Evolutionary conservation across 306 rosid genomes (phyloP).

Genomic region (Vigna trinervia): DNA sequence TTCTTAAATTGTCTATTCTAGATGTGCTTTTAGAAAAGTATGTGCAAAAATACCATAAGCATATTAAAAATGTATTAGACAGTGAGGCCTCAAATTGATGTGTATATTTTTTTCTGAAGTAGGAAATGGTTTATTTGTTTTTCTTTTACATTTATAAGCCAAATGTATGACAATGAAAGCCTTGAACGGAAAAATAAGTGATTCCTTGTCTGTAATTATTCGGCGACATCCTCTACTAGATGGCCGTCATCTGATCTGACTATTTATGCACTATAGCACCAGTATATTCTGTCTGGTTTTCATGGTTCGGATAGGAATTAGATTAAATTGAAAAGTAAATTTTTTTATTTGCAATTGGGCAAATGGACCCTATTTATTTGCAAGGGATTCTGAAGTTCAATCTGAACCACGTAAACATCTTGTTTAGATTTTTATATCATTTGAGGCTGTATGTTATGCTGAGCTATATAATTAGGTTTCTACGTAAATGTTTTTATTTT

Average conservation of each 20-base stretch:
- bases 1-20: no score
- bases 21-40: no score
- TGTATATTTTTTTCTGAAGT: not conserved
- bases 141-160: conserved; percentile 15
- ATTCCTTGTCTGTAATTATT: conserved; percentile 10
- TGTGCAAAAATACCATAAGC: not conserved
- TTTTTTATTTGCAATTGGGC: not conserved
- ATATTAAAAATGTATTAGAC: conserved; percentile 25
- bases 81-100: conserved; percentile 22
- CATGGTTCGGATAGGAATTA: conserved; percentile 12
- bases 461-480: not conserved
- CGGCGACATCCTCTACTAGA: conserved; percentile 14
- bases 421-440: conserved; percentile 1
- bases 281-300: conserved; percentile 24
- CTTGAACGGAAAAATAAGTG: conserved; percentile 30
- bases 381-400: conserved; percentile 28
- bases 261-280: not conserved
- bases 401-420: not conserved
- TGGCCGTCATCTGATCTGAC: not conserved
- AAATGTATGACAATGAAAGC: conserved; percentile 20
- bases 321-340: not conserved
- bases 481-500: conserved; percentile 34
- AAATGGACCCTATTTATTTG: conserved; percentile 7
- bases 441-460: conserved; percentile 17
- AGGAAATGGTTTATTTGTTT: not conserved